These are phyloP conservation scores for Recurvomyces mirabilis DNA, from an alignment of 495 filamentous ascomycete genomes.

Conservation along the genomic window DNA sequence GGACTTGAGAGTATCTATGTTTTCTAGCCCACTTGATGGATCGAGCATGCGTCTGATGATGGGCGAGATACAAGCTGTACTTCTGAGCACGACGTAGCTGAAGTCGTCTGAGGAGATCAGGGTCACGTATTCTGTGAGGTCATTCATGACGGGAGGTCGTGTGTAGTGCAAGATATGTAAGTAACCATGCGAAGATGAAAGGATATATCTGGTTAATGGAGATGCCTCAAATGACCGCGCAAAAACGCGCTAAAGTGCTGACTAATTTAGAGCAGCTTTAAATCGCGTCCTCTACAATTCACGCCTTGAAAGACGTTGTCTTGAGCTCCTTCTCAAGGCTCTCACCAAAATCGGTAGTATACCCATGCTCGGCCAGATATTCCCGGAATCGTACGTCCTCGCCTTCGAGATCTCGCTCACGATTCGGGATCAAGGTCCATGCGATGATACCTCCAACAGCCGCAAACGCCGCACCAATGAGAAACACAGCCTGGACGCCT, in stretches of 20 bases:
- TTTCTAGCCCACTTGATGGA: slow-evolving; percentile 51
- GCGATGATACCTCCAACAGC: slow-evolving; percentile 31
- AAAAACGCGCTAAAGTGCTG: no score
- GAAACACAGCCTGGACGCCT: slow-evolving; percentile 38
- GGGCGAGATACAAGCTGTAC: slow-evolving; percentile 60
- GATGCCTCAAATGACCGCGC: no score
- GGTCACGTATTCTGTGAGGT: slow-evolving; percentile 57
- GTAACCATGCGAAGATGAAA: no score
- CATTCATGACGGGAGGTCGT: no score
- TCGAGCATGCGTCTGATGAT: slow-evolving; percentile 80
- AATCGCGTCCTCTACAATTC: no score
- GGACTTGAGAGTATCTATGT: background rate
- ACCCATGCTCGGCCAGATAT: slow-evolving; percentile 37
- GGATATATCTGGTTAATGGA: no score
- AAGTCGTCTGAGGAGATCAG: slow-evolving; percentile 78
- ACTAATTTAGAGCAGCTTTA: no score
- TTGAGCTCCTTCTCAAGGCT: slow-evolving; percentile 16
- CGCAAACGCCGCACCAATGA: slow-evolving; percentile 37
- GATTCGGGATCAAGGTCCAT: slow-evolving; percentile 23
- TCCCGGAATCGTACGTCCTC: slow-evolving; percentile 36
- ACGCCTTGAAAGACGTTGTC: slow-evolving; percentile 15
- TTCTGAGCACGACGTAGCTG: slow-evolving; percentile 75
- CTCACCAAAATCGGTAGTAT: slow-evolving; percentile 21
- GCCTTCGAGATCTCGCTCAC: slow-evolving; percentile 33
- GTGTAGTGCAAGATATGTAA: no score